Evolutionary conservation across 2,329 filamentous ascomycete genomes (phyloP).

Genomic region (Phoma herbarum): DNA sequence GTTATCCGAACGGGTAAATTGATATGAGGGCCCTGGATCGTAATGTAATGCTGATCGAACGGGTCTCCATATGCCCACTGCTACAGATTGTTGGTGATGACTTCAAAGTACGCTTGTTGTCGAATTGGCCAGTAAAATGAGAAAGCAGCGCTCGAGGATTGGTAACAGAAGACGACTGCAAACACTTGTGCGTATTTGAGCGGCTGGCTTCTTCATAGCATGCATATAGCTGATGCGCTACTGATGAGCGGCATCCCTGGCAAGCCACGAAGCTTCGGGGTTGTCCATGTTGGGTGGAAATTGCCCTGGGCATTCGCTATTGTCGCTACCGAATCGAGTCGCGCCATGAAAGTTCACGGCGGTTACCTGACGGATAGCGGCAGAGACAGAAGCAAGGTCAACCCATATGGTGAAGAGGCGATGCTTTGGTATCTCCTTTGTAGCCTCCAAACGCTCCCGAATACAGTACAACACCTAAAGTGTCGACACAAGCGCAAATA

Average conservation of each 20-base stretch:
- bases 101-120: neutral
- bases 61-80: conserved; percentile 11
- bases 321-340: conserved; percentile 6
- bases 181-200: conserved; percentile 3
- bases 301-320: conserved; percentile 17
- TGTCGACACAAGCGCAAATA: neutral
- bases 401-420: neutral
- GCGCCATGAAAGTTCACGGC: conserved; percentile 11
- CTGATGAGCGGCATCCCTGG: conserved; percentile 11
- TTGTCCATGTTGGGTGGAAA: conserved; percentile 23
- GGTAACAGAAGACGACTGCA: neutral
- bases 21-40: conserved; percentile 3
- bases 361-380: conserved; percentile 9
- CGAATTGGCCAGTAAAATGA: conserved; percentile 3
- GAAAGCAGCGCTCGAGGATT: neutral
- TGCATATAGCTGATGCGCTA: conserved; percentile 6
- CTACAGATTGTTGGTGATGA: conserved; percentile 9
- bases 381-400: conserved; percentile 4
- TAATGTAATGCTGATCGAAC: conserved; percentile 10
- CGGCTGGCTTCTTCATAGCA: conserved; percentile 8
- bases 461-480: neutral
- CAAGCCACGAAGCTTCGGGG: conserved; percentile 17
- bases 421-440: conserved; percentile 1
- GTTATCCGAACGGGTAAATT: conserved; percentile 5
- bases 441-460: neutral